Percentiles rank a stretch among this genome's conserved stretches.
These are phyloP conservation scores for Adansonia digitata DNA, from an alignment of 345 rosid genomes.

Conservation along the genomic window DNA sequence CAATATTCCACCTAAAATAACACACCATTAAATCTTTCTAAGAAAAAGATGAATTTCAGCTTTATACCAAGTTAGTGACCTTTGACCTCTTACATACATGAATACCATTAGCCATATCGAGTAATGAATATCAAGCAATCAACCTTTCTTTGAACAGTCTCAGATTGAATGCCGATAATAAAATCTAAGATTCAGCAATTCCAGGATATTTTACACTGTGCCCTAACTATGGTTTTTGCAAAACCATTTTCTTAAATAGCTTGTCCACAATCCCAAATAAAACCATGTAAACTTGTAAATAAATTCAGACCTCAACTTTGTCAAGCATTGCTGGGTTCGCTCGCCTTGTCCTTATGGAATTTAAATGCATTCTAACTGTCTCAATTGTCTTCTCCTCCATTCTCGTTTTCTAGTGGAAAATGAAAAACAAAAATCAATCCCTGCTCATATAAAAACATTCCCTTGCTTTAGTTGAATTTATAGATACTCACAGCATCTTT, in stretches of 20 bases:
- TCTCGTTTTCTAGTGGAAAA: slow-evolving; percentile 52
- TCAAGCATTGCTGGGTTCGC: slow-evolving; percentile 81
- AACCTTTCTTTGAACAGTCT: background rate
- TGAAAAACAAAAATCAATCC: background rate
- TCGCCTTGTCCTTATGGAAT: slow-evolving; percentile 82
- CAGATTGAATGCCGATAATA: background rate
- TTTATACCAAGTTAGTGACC: background rate
- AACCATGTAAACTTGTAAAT: background rate
- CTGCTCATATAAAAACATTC: background rate
- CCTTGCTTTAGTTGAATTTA: background rate
- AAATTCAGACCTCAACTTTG: slow-evolving; percentile 61
- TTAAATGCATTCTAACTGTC: slow-evolving; percentile 61
- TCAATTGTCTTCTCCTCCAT: slow-evolving; percentile 99
- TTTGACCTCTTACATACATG: background rate
- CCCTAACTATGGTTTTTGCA: background rate
- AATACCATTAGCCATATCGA: background rate
- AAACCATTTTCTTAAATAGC: background rate
- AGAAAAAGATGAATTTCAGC: slow-evolving; percentile 5
- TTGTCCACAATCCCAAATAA: background rate
- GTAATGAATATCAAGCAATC: too few relatives aligned
- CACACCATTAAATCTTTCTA: background rate
- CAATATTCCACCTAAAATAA: slow-evolving; percentile 75
- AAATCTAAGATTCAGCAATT: background rate
- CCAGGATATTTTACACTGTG: background rate
- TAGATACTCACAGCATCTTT: slow-evolving; percentile 60